Evolutionary conservation across 2,329 filamentous ascomycete genomes (phyloP).

Genomic region (Trichoderma sp.): DNA sequence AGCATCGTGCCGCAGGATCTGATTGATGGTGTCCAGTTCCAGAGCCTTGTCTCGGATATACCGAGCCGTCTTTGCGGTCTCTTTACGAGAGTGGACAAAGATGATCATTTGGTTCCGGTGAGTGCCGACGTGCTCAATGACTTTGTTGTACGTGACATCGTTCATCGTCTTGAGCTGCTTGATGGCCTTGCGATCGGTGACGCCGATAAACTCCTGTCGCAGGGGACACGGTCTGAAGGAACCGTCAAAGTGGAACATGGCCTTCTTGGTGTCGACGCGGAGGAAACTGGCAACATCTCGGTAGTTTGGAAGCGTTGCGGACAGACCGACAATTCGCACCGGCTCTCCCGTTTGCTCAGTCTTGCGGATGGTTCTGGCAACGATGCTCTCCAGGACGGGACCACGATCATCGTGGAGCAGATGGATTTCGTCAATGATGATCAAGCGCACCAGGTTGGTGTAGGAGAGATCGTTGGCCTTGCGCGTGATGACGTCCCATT

Average conservation of each 20-base stretch:
- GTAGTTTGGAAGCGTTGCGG: conserved; percentile 95
- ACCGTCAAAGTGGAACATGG: conserved; percentile 94
- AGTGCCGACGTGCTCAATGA: conserved; percentile 91
- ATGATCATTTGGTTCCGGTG: conserved; percentile 98
- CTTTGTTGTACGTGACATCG: conserved; percentile 96
- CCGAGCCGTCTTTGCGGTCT: conserved; percentile 95
- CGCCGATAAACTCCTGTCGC: conserved; percentile 94
- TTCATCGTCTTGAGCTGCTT: conserved; percentile 99
- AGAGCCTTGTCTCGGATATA: conserved; percentile 96
- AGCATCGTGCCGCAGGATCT: conserved; percentile 90
- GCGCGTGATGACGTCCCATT: conserved; percentile 98
- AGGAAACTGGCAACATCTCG: conserved; percentile 94
- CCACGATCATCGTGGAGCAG: conserved; percentile 96
- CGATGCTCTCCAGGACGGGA: conserved; percentile 94
- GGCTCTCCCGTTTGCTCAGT: conserved; percentile 93
- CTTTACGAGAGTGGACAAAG: conserved; percentile 97
- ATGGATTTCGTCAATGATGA: conserved; percentile 98
- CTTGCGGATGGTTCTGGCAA: conserved; percentile 88
- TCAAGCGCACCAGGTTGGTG: conserved; percentile 91
- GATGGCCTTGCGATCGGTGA: conserved; percentile 97
- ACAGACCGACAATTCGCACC: conserved; percentile 88
- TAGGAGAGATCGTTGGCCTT: conserved; percentile 97
- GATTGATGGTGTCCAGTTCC: conserved; percentile 95
- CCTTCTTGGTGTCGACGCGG: conserved; percentile 81
- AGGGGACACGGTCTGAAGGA: conserved; percentile 91